Percentiles rank a stretch among this genome's conserved stretches.
These are phyloP conservation scores for Buxus sempervirens DNA, from an alignment of 164 flowering plant species.

Conservation along the genomic window DNA sequence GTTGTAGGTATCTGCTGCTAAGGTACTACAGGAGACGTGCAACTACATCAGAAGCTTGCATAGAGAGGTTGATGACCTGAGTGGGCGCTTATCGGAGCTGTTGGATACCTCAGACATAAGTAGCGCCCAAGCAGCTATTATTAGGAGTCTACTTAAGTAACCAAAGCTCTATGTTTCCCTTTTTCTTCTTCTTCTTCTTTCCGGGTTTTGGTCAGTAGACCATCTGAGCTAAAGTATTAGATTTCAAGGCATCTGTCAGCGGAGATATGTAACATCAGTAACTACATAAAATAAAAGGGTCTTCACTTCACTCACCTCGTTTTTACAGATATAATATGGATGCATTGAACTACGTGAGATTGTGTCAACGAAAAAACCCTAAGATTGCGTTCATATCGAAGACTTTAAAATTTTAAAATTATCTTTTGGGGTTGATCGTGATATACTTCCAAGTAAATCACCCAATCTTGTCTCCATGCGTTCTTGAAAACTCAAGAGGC, in stretches of 20 bases:
- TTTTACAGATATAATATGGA: no score
- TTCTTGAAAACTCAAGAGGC: no score
- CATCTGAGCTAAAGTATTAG: constrained; percentile 1
- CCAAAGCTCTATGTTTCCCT: background rate
- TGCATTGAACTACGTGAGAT: no score
- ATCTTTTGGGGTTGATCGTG: no score
- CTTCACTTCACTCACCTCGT: background rate
- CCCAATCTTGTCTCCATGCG: no score
- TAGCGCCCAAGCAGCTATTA: constrained; percentile 63
- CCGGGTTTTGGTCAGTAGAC: constrained; percentile 16
- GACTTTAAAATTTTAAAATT: no score
- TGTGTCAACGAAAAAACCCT: no score
- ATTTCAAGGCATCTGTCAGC: no score
- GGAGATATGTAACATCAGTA: background rate
- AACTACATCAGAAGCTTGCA: constrained; percentile 65
- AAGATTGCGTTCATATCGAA: no score
- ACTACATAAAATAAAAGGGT: background rate
- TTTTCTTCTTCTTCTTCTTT: background rate
- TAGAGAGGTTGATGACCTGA: constrained; percentile 62
- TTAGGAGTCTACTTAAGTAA: constrained; percentile 58
- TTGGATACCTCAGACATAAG: constrained; percentile 53
- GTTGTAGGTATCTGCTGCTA: constrained; percentile 55
- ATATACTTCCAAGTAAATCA: no score
- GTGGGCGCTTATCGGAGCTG: constrained; percentile 60
- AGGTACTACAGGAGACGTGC: constrained; percentile 73